A percentile compares a stretch with the other conserved stretches of the same genome.
These are phyloP conservation scores for Chalciporus sp. DNA, from an alignment of 1,284 basidiomycete genomes.

Conservation along the genomic window DNA sequence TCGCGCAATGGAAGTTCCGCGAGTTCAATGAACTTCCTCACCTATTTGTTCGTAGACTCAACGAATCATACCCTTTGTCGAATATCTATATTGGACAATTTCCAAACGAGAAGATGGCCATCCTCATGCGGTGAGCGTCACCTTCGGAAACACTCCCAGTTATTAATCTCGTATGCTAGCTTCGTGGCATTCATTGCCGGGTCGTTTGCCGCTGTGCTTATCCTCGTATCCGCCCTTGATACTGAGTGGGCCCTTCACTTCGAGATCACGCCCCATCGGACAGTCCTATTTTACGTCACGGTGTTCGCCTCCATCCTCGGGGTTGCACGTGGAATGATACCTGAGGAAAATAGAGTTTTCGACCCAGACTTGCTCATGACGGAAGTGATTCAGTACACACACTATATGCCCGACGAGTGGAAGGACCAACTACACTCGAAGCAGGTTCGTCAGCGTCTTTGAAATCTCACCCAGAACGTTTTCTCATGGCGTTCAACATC, in stretches of 20 bases:
- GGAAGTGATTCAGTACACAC: slow-evolving; percentile 90
- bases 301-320: slow-evolving; percentile 89
- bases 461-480: neutral
- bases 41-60: slow-evolving; percentile 83
- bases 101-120: slow-evolving; percentile 90
- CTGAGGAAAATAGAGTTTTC: slow-evolving; percentile 90
- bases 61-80: slow-evolving; percentile 86
- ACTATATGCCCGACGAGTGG: slow-evolving; percentile 95
- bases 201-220: slow-evolving; percentile 92
- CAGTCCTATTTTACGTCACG: slow-evolving; percentile 90
- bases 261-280: slow-evolving; percentile 91
- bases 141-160: neutral
- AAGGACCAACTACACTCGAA: slow-evolving; percentile 88
- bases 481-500: neutral
- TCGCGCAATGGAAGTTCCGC: slow-evolving; percentile 97
- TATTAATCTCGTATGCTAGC: slow-evolving; percentile 14
- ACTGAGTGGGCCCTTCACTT: slow-evolving; percentile 92
- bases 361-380: slow-evolving; percentile 92
- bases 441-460: slow-evolving; percentile 49
- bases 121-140: slow-evolving; percentile 78
- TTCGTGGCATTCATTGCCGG: slow-evolving; percentile 97
- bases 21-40: slow-evolving; percentile 99
- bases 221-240: slow-evolving; percentile 89
- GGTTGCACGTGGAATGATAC: slow-evolving; percentile 92
- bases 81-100: slow-evolving; percentile 98